A percentile compares a stretch with the other conserved stretches of the same genome.
Conservation (phyloP, 2,329 filamentous ascomycete genomes). For the Hysterium pulicare region DNA sequence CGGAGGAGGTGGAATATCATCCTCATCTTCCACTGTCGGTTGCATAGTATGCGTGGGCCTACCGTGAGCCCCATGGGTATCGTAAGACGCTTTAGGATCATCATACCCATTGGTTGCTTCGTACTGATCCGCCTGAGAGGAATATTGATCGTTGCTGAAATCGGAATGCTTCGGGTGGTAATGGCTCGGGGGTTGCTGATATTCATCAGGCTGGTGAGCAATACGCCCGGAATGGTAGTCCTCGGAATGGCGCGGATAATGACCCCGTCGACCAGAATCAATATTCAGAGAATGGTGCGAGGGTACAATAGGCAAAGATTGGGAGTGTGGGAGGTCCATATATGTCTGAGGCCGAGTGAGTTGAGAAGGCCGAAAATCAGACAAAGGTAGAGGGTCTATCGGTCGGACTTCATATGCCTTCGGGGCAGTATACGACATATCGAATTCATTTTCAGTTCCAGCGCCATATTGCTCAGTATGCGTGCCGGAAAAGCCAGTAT, state of each 20-base stretch:
- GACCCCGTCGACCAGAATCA: slow-evolving; percentile 14
- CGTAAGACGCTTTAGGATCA: slow-evolving; percentile 48
- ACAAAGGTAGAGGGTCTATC: slow-evolving; percentile 24
- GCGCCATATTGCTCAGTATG: neutral
- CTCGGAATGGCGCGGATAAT: slow-evolving; percentile 16
- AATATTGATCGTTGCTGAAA: slow-evolving; percentile 19
- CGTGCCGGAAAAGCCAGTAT: slow-evolving; percentile 7
- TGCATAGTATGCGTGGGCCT: slow-evolving; percentile 52
- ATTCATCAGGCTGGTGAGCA: slow-evolving; percentile 7
- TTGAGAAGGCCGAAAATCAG: slow-evolving; percentile 8
- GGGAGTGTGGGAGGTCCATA: slow-evolving; percentile 39
- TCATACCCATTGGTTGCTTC: slow-evolving; percentile 30
- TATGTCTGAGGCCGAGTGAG: slow-evolving; percentile 20
- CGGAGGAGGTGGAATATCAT: slow-evolving; percentile 49
- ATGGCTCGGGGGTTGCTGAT: slow-evolving; percentile 12
- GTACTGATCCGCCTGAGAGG: slow-evolving; percentile 30
- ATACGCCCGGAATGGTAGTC: slow-evolving; percentile 10
- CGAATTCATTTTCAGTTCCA: slow-evolving; percentile 19
- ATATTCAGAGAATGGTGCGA: slow-evolving; percentile 26
- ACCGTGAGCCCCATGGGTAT: slow-evolving; percentile 47
- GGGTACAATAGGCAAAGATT: slow-evolving; percentile 45
- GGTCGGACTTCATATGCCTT: slow-evolving; percentile 36
- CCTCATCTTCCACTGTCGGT: slow-evolving; percentile 62
- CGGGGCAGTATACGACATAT: slow-evolving; percentile 36
- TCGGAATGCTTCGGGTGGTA: slow-evolving; percentile 24